Evolutionary conservation across 1,284 basidiomycete species (phyloP).

Genomic region (Marasmius oreades): DNA sequence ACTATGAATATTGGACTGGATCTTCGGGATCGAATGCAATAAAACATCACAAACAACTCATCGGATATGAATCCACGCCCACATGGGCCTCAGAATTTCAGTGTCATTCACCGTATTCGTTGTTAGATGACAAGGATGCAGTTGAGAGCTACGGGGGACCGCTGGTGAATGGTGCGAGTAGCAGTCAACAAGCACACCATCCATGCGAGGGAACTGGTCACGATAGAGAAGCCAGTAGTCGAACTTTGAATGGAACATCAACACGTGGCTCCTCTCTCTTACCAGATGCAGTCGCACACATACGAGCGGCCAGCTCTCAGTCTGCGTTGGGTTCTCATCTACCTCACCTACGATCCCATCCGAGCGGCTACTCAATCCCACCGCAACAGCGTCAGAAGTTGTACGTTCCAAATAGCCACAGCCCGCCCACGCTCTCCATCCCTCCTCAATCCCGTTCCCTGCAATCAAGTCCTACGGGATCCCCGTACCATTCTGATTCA

Average conservation of each 20-base stretch:
- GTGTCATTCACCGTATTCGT: conserved; percentile 2
- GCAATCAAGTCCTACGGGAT: neutral
- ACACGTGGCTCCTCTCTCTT: too few species aligned
- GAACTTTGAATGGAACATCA: too few species aligned
- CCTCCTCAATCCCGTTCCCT: neutral
- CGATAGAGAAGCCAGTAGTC: too few species aligned
- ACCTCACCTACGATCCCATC: neutral
- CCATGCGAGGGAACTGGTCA: too few species aligned
- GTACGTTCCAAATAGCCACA: neutral
- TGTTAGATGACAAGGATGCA: conserved; percentile 1
- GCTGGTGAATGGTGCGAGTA: neutral
- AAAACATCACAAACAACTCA: too few species aligned
- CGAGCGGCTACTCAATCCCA: neutral
- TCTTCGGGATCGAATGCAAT: too few species aligned
- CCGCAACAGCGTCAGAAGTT: neutral
- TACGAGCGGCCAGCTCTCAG: neutral
- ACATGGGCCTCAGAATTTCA: neutral
- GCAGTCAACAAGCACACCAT: neutral
- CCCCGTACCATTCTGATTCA: neutral
- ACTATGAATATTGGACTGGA: neutral
- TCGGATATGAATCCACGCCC: too few species aligned
- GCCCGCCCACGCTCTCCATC: neutral
- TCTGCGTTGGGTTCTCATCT: neutral
- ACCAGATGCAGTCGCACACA: too few species aligned
- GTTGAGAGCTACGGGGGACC: neutral